phyloP scores from a whole-genome alignment of 2,329 filamentous ascomycete genomes.

The Cercospora sp. region DNA sequence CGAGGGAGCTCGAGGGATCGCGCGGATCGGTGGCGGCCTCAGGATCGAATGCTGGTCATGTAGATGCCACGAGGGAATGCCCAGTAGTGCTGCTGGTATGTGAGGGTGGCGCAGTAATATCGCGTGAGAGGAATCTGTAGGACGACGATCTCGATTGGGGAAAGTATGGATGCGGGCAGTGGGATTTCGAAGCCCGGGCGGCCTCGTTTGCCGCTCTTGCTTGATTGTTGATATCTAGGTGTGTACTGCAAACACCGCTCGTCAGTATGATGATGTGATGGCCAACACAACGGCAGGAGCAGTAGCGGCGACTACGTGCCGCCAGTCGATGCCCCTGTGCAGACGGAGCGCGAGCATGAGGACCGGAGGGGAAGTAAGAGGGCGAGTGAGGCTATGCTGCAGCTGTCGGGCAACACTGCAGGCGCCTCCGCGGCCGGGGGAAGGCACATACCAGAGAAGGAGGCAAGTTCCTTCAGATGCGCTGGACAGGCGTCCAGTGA shows the following conservation, averaged over 20 bases:
- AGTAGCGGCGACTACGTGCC: background rate
- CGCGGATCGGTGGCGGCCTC: background rate
- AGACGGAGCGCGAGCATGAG: background rate
- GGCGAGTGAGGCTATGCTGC: background rate
- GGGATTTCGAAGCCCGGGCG: background rate
- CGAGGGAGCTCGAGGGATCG: background rate
- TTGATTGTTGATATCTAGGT: background rate
- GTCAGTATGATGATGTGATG: background rate
- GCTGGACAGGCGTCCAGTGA: constrained; percentile 1
- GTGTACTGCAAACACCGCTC: background rate
- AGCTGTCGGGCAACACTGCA: constrained; percentile 5
- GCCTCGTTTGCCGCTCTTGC: background rate
- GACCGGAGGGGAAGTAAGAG: background rate
- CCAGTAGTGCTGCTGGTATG: background rate
- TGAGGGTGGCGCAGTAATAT: constrained; percentile 3
- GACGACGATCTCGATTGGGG: background rate
- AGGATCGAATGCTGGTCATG: constrained; percentile 5
- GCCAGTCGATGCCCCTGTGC: background rate
- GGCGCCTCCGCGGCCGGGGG: background rate
- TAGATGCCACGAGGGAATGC: constrained; percentile 6
- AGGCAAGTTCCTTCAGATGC: background rate
- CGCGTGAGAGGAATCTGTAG: background rate
- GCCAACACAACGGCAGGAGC: background rate
- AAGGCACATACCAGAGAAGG: background rate
- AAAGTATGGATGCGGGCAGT: background rate